Conservation (phyloP, 495 filamentous ascomycete genomes). For the Penicillium alfredii region DNA sequence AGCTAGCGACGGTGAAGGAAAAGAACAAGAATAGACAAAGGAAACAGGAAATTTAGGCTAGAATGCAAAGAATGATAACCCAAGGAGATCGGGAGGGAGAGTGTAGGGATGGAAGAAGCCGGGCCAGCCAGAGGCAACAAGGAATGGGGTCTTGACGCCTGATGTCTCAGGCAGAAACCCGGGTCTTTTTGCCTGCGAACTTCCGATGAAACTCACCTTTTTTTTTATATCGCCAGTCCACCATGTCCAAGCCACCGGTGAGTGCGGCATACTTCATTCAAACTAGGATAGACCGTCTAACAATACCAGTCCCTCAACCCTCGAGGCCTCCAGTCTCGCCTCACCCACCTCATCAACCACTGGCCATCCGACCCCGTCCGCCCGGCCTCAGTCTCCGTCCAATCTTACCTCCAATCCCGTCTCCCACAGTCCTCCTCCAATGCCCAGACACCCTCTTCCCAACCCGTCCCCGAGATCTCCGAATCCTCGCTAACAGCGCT, state of each 20-base stretch:
- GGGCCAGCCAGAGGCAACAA: too few relatives aligned
- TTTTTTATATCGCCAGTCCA: too few relatives aligned
- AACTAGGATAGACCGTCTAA: too few relatives aligned
- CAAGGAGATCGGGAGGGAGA: slow-evolving; percentile 16
- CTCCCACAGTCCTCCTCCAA: slow-evolving; percentile 29
- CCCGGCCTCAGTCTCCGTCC: slow-evolving; percentile 65
- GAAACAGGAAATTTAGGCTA: slow-evolving; percentile 13
- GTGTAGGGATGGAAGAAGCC: slow-evolving; percentile 18
- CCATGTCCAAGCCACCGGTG: slow-evolving; percentile 31
- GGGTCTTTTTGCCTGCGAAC: slow-evolving; percentile 3
- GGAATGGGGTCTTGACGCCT: slow-evolving; percentile 11
- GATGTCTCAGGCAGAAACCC: slow-evolving; percentile 18
- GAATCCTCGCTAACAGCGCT: slow-evolving; percentile 65
- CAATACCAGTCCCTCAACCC: slow-evolving; percentile 31
- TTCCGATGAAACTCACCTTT: background rate
- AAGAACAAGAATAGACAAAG: slow-evolving; percentile 16
- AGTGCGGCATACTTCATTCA: too few relatives aligned
- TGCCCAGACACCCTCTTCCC: slow-evolving; percentile 13
- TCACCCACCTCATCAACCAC: slow-evolving; percentile 50
- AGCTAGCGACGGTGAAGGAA: slow-evolving; percentile 22
- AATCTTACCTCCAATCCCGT: slow-evolving; percentile 58
- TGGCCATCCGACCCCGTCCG: slow-evolving; percentile 79
- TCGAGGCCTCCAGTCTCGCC: slow-evolving; percentile 54
- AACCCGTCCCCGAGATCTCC: slow-evolving; percentile 35
- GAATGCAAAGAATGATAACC: slow-evolving; percentile 12